Evolutionary conservation across 306 rosid genomes (phyloP).

Genomic region (Biancaea sappan): DNA sequence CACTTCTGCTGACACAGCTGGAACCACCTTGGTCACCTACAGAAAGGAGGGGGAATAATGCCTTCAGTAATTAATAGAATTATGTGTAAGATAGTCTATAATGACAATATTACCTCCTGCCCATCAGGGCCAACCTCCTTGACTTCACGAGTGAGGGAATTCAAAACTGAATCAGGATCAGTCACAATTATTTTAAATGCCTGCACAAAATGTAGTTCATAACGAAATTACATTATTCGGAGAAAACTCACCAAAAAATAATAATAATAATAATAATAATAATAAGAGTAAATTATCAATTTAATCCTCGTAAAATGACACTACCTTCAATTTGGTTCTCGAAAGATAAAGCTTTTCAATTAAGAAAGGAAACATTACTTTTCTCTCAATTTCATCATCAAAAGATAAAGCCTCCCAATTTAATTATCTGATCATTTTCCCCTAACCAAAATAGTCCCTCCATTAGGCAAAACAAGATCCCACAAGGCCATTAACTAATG

Average conservation of each 20-base stretch:
- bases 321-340: too few relatives aligned
- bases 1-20: constrained; percentile 86
- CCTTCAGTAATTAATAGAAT: constrained; percentile 16
- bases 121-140: constrained; percentile 81
- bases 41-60: constrained; percentile 22
- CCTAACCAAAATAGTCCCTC: too few relatives aligned
- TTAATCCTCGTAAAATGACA: too few relatives aligned
- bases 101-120: constrained; percentile 65
- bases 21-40: constrained; percentile 80
- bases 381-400: too few relatives aligned
- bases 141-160: constrained; percentile 74
- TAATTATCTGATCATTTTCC: too few relatives aligned
- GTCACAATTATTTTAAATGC: constrained; percentile 85
- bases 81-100: background rate
- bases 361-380: too few relatives aligned
- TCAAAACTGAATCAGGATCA: constrained; percentile 90
- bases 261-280: too few relatives aligned
- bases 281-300: too few relatives aligned
- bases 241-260: background rate
- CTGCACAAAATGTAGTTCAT: constrained; percentile 47
- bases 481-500: too few relatives aligned
- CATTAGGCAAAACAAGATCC: too few relatives aligned
- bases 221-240: constrained; percentile 2
- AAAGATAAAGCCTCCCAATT: too few relatives aligned
- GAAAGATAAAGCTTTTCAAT: too few relatives aligned